phyloP scores from a whole-genome alignment of 495 filamentous ascomycete genomes.

The Penicillium cataractarum region DNA sequence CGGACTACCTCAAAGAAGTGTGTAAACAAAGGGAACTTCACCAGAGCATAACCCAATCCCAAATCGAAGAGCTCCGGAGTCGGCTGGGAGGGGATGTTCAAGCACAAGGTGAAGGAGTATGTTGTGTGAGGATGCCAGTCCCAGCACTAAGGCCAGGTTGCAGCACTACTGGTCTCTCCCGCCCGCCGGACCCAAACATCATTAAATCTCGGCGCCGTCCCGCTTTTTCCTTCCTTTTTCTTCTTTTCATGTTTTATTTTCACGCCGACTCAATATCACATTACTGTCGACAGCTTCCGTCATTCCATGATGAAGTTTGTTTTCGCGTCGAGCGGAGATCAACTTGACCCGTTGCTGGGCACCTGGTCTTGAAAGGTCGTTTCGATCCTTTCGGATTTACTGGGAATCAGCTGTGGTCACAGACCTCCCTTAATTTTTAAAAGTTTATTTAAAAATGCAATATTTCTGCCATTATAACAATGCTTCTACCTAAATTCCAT shows the following conservation, averaged over 20 bases:
- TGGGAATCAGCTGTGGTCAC: constrained; percentile 85
- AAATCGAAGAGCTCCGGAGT: constrained; percentile 26
- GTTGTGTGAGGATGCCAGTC: constrained; percentile 42
- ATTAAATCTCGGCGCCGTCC: constrained; percentile 37
- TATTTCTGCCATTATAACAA: constrained; percentile 2
- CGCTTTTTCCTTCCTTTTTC: constrained; percentile 26
- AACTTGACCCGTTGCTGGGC: constrained; percentile 73
- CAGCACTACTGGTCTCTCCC: constrained; percentile 44
- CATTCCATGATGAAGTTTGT: constrained; percentile 57
- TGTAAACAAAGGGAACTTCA: constrained; percentile 23
- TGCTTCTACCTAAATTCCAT: constrained; percentile 15
- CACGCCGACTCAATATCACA: constrained; percentile 58
- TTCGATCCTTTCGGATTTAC: constrained; percentile 63
- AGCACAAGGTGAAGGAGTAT: constrained; percentile 26
- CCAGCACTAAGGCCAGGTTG: constrained; percentile 54
- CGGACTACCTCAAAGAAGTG: constrained; percentile 26
- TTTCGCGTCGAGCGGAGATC: constrained; percentile 75
- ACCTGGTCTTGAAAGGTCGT: constrained; percentile 73
- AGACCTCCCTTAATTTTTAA: constrained; percentile 30
- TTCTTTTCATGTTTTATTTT: constrained; percentile 46
- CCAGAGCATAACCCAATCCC: constrained; percentile 42
- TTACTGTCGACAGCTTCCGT: constrained; percentile 63
- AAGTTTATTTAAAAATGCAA: background rate
- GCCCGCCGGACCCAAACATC: constrained; percentile 38
- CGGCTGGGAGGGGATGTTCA: constrained; percentile 23